Conservation (phyloP, 1,284 basidiomycete species). For the Fomitopsis palustris region DNA sequence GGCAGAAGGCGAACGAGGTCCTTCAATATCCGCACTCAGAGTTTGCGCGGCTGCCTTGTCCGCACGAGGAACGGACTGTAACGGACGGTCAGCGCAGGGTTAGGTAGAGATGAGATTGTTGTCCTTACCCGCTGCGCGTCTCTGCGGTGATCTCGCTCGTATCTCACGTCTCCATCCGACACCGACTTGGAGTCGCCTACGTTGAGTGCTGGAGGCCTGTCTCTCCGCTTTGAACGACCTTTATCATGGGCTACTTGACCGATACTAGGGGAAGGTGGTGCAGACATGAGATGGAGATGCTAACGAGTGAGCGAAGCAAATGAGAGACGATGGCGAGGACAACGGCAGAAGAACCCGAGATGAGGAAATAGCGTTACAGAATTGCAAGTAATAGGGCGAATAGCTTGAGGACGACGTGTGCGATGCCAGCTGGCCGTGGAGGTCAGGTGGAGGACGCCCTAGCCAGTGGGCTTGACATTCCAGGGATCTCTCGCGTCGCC, state of each 20-base stretch:
- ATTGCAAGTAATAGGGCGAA: conserved; percentile 12
- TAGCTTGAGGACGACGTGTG: conserved; percentile 14
- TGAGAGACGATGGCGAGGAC: conserved; percentile 24
- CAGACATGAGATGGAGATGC: conserved; percentile 31
- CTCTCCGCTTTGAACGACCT: conserved; percentile 30
- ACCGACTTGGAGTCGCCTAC: conserved; percentile 22
- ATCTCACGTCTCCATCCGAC: conserved; percentile 24
- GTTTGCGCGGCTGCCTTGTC: conserved; percentile 30
- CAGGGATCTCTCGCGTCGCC: conserved; percentile 8
- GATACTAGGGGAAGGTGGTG: conserved; percentile 28
- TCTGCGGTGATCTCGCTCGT: conserved; percentile 23
- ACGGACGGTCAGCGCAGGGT: background rate
- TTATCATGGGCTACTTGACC: conserved; percentile 29
- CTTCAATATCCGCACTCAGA: conserved; percentile 29
- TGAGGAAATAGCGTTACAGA: conserved; percentile 13
- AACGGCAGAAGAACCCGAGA: conserved; percentile 15
- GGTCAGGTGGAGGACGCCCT: conserved; percentile 22
- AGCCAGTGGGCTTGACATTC: conserved; percentile 20
- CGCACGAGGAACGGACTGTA: conserved; percentile 39
- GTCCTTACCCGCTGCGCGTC: conserved; percentile 23
- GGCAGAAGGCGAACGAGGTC: conserved; percentile 56
- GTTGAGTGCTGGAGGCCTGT: conserved; percentile 35
- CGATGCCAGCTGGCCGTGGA: conserved; percentile 22
- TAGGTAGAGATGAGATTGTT: background rate
- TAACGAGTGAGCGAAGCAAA: conserved; percentile 31